Evolutionary conservation across 1,139 yeast species (phyloP).

Genomic region (Nematodospora anomalae): DNA sequence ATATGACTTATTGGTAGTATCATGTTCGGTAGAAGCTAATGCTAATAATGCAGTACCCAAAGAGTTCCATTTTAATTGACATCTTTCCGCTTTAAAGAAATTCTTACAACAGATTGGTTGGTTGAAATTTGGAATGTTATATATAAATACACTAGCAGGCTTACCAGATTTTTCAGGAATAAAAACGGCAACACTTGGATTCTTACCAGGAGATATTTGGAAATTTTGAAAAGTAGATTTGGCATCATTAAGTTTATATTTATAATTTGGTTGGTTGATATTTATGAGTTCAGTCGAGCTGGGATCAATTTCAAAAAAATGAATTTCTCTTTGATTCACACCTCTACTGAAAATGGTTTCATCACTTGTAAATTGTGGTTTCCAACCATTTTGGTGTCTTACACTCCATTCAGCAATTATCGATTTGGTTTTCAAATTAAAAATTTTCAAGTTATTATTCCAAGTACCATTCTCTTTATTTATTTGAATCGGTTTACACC

Average conservation of each 20-base stretch:
- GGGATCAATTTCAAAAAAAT: conserved; percentile 59
- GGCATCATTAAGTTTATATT: conserved; percentile 62
- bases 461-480: conserved; percentile 65
- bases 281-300: conserved; percentile 42
- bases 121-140: conserved; percentile 69
- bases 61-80: conserved; percentile 89
- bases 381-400: conserved; percentile 88
- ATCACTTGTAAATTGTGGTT: conserved; percentile 81
- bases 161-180: conserved; percentile 81
- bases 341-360: conserved; percentile 70
- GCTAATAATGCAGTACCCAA: conserved; percentile 94
- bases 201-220: conserved; percentile 80
- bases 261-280: conserved; percentile 56
- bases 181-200: conserved; percentile 90
- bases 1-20: conserved; percentile 88
- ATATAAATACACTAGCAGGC: conserved; percentile 87
- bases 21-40: conserved; percentile 93
- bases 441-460: conserved; percentile 75
- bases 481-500: conserved; percentile 81
- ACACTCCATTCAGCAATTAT: conserved; percentile 69
- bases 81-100: conserved; percentile 93
- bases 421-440: conserved; percentile 51
- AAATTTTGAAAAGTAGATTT: conserved; percentile 53
- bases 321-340: conserved; percentile 61
- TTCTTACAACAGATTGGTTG: conserved; percentile 85